phyloP scores from a whole-genome alignment of 305 asterid species.

The Fraxinus floribunda region DNA sequence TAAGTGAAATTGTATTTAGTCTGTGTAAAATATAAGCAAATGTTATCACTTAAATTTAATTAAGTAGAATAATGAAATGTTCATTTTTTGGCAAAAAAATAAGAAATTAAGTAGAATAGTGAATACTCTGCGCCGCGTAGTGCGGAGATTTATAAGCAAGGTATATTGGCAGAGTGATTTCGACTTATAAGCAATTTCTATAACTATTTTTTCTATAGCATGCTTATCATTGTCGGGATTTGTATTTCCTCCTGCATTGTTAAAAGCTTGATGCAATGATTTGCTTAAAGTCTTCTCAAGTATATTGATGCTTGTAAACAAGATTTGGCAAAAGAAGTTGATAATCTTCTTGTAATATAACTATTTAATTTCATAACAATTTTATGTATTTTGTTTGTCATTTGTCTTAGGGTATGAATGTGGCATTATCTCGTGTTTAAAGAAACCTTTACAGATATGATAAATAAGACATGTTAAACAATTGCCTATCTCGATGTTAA shows the following conservation, averaged over 20 bases:
- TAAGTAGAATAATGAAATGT: too few species aligned
- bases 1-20: too few species aligned
- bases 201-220: too few species aligned
- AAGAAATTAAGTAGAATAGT: too few species aligned
- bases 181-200: too few species aligned
- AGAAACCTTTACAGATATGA: neutral
- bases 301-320: neutral
- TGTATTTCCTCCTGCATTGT: slow-evolving; percentile 31
- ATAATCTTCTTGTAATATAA: neutral
- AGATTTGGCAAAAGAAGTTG: neutral
- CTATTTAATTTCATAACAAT: neutral
- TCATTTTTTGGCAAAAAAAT: too few species aligned
- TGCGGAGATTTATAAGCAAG: too few species aligned
- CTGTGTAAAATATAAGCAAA: too few species aligned
- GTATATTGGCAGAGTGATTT: too few species aligned
- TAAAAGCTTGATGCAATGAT: slow-evolving; percentile 70
- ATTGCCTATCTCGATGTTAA: neutral
- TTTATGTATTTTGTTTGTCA: neutral
- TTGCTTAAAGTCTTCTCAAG: neutral
- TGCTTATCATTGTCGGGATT: too few species aligned
- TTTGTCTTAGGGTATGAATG: neutral
- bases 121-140: too few species aligned
- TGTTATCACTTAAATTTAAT: too few species aligned
- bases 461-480: neutral
- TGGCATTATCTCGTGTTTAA: neutral